These are phyloP conservation scores for Triticum turgidum DNA, from an alignment of 176 grass and related monocot species.

Conservation along the genomic window DNA sequence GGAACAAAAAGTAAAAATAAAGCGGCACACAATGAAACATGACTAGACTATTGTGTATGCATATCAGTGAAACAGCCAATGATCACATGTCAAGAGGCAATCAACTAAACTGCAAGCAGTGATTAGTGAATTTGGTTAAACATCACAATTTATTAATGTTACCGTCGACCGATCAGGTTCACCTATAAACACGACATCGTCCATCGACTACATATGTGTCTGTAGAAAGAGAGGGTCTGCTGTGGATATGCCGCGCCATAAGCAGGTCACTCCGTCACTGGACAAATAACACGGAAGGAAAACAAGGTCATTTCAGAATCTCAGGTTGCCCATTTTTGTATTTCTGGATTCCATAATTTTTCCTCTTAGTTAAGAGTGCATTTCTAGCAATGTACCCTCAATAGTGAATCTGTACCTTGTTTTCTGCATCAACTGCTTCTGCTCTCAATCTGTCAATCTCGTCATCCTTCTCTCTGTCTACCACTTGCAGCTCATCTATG, in stretches of 20 bases:
- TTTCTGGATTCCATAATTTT: not conserved
- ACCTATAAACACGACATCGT: not conserved
- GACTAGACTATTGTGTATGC: not conserved
- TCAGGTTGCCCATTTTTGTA: not conserved
- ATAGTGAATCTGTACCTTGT: constrained; percentile 11
- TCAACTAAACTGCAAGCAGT: not conserved
- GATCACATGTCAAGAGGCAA: not conserved
- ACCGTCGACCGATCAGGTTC: not conserved
- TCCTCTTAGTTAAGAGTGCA: not conserved
- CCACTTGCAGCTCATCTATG: constrained; percentile 31
- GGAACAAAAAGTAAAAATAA: not conserved
- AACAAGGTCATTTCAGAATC: not conserved
- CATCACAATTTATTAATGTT: not conserved
- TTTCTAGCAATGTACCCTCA: constrained; percentile 22
- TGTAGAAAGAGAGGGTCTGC: not conserved
- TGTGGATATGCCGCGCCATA: too few relatives aligned
- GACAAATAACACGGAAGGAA: not conserved
- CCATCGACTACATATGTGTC: not conserved
- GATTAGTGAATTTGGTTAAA: not conserved
- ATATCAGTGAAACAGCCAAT: not conserved
- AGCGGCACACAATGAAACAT: not conserved
- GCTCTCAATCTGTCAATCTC: constrained; percentile 25
- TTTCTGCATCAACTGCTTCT: constrained; percentile 24
- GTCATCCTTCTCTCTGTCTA: constrained; percentile 31
- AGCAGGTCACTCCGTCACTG: not conserved